Base-by-base conservation (phyloP, 2,329 filamentous ascomycete genomes). In the Acrocalymma vagum region DNA sequence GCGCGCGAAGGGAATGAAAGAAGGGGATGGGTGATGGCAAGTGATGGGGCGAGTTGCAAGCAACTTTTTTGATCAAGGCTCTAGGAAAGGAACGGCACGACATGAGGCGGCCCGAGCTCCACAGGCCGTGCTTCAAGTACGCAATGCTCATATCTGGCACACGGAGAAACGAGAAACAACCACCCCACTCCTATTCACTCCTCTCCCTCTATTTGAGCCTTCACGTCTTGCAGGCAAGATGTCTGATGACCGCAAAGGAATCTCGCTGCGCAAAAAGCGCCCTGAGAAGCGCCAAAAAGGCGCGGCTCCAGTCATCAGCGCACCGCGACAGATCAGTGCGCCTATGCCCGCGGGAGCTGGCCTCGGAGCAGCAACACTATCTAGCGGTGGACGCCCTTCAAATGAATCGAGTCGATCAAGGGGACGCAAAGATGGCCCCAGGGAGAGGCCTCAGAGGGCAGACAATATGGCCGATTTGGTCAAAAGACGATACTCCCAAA, bases 401-500 rank as follows among this genome's bases (percentile, higher is more conserved):
- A 69, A 63, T 58, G 70, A 64, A 44, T 69, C 59, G 38, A 69
- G 44, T 42, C 48, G 64, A 9, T 66, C 69, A 41, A 63, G 70
- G 38, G 61, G 22, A 26, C 9, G n/a, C 57, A n/a, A 55, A 29
- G 56, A 55, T 40, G 55, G 62, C 26, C 50, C 63, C 17, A 69
- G 70, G 24, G 71, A 76, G 53, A 66, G 73, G 38, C 68, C 72
- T 25, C 72, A 73, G 48, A 64, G 72, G 41, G 74, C 72, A 38
- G 67, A 68, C 33, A 79, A 81, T 58, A 86, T 84, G 27, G 82
- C 83, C 13, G 93, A 99, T 69, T 78, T 97, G 38, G 92, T 99
- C 44, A 97, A 97, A 75, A 83, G 91, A 58, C 81, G 94, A 58
- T 99, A 97, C 72, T 97, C 94, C 25, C 92, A 92, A 27, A 86